phyloP scores from a whole-genome alignment of 176 grass and related monocot species.

The Eragrostis curvula region DNA sequence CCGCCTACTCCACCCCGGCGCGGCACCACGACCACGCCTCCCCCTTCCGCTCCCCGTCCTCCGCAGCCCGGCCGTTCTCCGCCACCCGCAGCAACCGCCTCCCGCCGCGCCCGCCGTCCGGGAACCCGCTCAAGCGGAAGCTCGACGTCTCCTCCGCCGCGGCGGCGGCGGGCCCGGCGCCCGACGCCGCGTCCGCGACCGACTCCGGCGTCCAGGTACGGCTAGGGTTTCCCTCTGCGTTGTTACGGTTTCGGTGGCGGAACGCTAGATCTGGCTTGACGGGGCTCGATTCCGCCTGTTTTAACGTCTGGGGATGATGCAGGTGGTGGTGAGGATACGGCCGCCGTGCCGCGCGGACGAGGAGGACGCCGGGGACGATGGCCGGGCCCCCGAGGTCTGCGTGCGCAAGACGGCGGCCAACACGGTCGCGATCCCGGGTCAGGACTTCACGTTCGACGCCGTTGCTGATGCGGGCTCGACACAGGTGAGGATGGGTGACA shows the following conservation, averaged over 20 bases:
- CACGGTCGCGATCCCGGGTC: slow-evolving; percentile 72
- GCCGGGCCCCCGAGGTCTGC: slow-evolving; percentile 29
- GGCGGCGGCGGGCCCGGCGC: slow-evolving; percentile 28
- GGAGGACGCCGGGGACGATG: slow-evolving; percentile 45
- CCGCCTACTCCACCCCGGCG: slow-evolving; percentile 43
- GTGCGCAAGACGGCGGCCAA: slow-evolving; percentile 60
- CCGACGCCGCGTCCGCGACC: slow-evolving; percentile 6
- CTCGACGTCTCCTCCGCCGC: slow-evolving; percentile 53
- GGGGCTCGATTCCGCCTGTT: background rate
- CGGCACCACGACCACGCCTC: slow-evolving; percentile 43
- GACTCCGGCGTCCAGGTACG: slow-evolving; percentile 72
- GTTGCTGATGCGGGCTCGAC: slow-evolving; percentile 65
- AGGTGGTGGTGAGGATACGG: slow-evolving; percentile 89
- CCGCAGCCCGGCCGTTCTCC: slow-evolving; percentile 42
- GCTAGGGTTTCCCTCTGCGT: background rate
- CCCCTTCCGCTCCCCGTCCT: slow-evolving; percentile 55
- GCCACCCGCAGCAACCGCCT: slow-evolving; percentile 49
- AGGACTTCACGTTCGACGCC: slow-evolving; percentile 87
- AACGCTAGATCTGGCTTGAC: slow-evolving; percentile 41
- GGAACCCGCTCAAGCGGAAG: slow-evolving; percentile 78
- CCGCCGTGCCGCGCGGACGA: slow-evolving; percentile 61
- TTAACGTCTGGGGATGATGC: slow-evolving; percentile 24
- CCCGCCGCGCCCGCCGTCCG: slow-evolving; percentile 47
- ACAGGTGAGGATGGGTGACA: slow-evolving; percentile 53
- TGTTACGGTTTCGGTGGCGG: background rate